Percentiles rank a stretch among this genome's conserved stretches.
These are phyloP conservation scores for Pseudogymnoascus sp. DNA, from an alignment of 2,329 filamentous ascomycete species.

Conservation along the genomic window DNA sequence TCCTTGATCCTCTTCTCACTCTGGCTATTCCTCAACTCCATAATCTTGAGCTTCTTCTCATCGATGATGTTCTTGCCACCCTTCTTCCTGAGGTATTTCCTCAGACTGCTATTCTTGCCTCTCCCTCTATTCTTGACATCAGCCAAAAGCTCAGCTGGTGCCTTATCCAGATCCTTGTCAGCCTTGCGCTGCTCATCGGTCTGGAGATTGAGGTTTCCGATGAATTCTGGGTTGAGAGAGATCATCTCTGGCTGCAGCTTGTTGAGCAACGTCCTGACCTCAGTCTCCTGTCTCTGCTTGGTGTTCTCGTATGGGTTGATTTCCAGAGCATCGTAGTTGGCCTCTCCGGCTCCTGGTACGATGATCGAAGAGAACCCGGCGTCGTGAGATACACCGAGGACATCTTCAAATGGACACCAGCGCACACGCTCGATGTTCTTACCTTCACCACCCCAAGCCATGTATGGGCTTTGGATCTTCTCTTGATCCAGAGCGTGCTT, in stretches of 20 bases:
- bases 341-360: conserved; percentile 89
- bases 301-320: conserved; percentile 89
- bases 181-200: conserved; percentile 68
- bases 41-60: conserved; percentile 80
- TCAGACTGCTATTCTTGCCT: conserved; percentile 81
- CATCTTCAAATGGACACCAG: conserved; percentile 94
- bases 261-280: conserved; percentile 84
- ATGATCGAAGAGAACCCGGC: conserved; percentile 84
- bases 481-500: conserved; percentile 62
- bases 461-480: conserved; percentile 81
- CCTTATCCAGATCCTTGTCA: conserved; percentile 72
- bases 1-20: conserved; percentile 61
- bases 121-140: conserved; percentile 69
- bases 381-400: conserved; percentile 78
- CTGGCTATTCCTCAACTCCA: conserved; percentile 66
- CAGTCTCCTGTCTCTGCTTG: conserved; percentile 86
- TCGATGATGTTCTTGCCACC: conserved; percentile 90
- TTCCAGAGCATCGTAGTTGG: conserved; percentile 92
- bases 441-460: conserved; percentile 86
- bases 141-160: conserved; percentile 47
- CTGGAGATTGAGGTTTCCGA: conserved; percentile 78
- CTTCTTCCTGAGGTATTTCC: conserved; percentile 87
- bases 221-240: conserved; percentile 81
- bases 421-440: conserved; percentile 69
- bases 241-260: conserved; percentile 98